Evolutionary conservation across 1,284 basidiomycete species (phyloP).

Genomic region (Rhodotorula sp.): DNA sequence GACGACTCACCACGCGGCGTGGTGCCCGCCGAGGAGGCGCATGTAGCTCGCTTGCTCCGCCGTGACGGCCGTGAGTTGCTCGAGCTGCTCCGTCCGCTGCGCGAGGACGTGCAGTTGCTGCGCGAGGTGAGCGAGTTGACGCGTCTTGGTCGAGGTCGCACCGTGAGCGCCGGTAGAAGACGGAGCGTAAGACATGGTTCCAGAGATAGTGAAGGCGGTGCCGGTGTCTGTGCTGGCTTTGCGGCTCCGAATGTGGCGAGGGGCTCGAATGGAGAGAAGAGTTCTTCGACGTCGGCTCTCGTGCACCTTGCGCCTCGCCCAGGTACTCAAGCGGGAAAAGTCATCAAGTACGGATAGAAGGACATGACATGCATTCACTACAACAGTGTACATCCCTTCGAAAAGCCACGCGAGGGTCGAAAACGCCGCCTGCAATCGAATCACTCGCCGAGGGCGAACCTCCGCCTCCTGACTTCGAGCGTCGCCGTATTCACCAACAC

Average conservation of each 20-base stretch:
- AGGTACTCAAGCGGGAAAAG: too few species aligned
- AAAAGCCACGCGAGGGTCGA: too few species aligned
- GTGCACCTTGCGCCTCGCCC: too few species aligned
- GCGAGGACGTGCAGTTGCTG: constrained; percentile 24
- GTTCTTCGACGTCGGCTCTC: too few species aligned
- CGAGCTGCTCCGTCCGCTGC: constrained; percentile 28
- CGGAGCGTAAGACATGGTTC: constrained; percentile 10
- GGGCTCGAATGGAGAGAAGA: not conserved
- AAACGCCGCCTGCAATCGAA: not conserved
- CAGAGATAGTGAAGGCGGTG: not conserved
- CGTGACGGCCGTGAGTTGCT: constrained; percentile 26
- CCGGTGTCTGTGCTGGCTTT: too few species aligned
- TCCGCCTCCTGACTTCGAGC: constrained; percentile 55
- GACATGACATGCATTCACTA: not conserved
- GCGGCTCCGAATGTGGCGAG: not conserved
- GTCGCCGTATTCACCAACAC: constrained; percentile 63
- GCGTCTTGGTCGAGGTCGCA: constrained; percentile 6
- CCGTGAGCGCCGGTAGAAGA: not conserved
- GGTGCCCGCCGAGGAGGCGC: constrained; percentile 28
- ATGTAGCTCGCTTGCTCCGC: constrained; percentile 39
- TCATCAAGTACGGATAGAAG: not conserved
- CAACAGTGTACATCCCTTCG: not conserved
- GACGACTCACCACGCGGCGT: constrained; percentile 36
- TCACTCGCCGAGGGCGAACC: constrained; percentile 17
- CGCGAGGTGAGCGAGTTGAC: constrained; percentile 27